Evolutionary conservation across 176 grass and related monocot genomes (phyloP), one percentile per base, ranked within the genome.

Genomic region (Microstegium vimineum): DNA sequence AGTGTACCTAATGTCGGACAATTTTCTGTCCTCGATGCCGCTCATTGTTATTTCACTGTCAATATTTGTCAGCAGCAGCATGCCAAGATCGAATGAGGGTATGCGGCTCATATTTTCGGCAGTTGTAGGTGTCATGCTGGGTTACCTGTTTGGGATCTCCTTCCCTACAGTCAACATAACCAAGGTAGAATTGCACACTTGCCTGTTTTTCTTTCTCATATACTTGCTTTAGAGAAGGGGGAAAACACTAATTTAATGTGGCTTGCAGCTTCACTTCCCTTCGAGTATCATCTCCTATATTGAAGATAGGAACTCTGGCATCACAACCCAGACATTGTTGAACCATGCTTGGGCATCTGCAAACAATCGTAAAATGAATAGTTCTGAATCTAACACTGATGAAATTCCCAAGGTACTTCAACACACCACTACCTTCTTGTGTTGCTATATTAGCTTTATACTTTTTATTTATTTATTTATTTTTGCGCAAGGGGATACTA

Each of bases 251-350:
- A 49, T 31, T 16, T 4, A 16, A 35, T 68, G 33, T 38, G 30
- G 31, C 62, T 72, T 7, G 26, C 84, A 98, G 92, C 84, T 89
- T 87, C 90, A 91, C 36, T 87, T 94, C 69, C 90, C 92, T 85
- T 94, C 92, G 25, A 90, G 85, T 84, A 94, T 94, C 60, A 88
- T 97, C 73, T 94, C 94, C 31, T 97, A 92, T 47, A 90, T 89
- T 77, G 92, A 94, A 90, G 92, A 97, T 71, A 90, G 83, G 79
- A 89, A 97, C 75, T 94, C 92, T 78, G 94, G 94, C 72, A 84
- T 97, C 71, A 94, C 89, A 85, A 97, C 87, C 12, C 94, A 97
- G 66, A 94, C 91, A 79, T 84, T 94, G 71, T 62, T 97, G 79
- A 92, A 94, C 69, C 94, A 94, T 65, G 91, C 94, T 22, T 94